Conservation (phyloP, 345 rosid species). For the Capsella bursapastoris region DNA sequence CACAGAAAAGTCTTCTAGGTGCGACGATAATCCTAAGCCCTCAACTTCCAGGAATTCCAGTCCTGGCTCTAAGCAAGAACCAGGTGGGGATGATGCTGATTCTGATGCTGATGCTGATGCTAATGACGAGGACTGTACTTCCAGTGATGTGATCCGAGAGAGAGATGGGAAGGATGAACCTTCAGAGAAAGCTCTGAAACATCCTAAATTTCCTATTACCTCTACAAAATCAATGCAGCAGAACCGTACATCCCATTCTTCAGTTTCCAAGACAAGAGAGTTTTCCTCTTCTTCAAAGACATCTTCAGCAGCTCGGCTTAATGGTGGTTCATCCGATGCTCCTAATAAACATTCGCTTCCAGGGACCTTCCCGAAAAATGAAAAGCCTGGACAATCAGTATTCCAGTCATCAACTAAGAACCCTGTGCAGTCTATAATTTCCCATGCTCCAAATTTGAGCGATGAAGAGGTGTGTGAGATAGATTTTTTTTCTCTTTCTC, state of each 20-base stretch:
- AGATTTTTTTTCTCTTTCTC: conserved; percentile 8
- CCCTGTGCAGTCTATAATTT: conserved; percentile 54
- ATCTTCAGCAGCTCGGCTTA: conserved; percentile 55
- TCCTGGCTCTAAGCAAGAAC: conserved; percentile 50
- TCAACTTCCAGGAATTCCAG: conserved; percentile 51
- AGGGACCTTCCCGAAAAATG: conserved; percentile 60
- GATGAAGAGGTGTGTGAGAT: conserved; percentile 84
- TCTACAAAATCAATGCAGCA: conserved; percentile 53
- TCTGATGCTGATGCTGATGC: conserved; percentile 45
- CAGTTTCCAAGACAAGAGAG: conserved; percentile 67
- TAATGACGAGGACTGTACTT: conserved; percentile 52
- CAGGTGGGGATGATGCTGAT: conserved; percentile 44
- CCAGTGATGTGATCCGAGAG: conserved; percentile 50
- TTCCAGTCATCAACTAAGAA: conserved; percentile 60
- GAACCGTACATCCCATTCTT: conserved; percentile 60
- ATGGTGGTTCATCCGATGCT: conserved; percentile 55
- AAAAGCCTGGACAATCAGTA: conserved; percentile 61
- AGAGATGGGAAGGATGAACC: conserved; percentile 49
- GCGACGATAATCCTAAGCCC: conserved; percentile 52
- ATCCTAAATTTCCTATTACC: conserved; percentile 45
- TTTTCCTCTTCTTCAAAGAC: conserved; percentile 51
- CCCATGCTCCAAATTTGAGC: conserved; percentile 61
- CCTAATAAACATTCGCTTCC: conserved; percentile 51
- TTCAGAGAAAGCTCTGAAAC: conserved; percentile 52
- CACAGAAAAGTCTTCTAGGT: conserved; percentile 47